Percentiles rank a stretch among this genome's conserved stretches.
Evolutionary conservation across 768 basidiomycete genomes (phyloP).

Genomic region (Pluteus cervinus): DNA sequence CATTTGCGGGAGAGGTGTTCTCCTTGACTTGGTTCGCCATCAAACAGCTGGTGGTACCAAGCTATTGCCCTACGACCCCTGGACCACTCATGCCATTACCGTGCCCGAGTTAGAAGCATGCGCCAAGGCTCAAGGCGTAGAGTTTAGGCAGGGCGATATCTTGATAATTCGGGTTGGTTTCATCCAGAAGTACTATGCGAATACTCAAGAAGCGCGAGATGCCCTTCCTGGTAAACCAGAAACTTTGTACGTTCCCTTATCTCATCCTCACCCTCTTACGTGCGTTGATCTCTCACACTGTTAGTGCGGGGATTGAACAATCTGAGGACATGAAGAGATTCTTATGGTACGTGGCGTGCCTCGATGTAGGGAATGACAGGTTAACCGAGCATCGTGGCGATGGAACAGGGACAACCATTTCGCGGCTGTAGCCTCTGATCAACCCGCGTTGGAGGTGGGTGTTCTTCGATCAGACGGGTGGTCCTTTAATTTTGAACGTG

Average conservation of each 20-base stretch:
- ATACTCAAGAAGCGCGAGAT: conserved; percentile 38
- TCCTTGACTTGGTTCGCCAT: conserved; percentile 56
- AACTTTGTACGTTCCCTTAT: conserved; percentile 40
- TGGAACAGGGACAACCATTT: conserved; percentile 60
- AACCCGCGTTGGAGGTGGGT: conserved; percentile 56
- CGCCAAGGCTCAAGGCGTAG: conserved; percentile 51
- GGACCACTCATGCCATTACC: conserved; percentile 46
- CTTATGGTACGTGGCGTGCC: conserved; percentile 48
- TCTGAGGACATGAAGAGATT: conserved; percentile 67
- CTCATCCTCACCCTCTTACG: not conserved
- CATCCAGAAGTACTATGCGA: conserved; percentile 46
- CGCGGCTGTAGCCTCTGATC: conserved; percentile 62
- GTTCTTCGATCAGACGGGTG: not conserved
- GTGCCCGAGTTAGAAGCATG: conserved; percentile 53
- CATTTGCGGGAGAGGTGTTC: conserved; percentile 62
- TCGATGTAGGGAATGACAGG: not conserved
- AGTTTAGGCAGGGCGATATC: conserved; percentile 55
- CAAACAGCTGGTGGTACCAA: conserved; percentile 26
- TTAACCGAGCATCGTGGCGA: not conserved
- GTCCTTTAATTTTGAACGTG: conserved; percentile 6
- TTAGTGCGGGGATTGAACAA: conserved; percentile 63
- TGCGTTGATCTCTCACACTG: not conserved
- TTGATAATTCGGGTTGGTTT: conserved; percentile 57
- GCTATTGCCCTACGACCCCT: conserved; percentile 64
- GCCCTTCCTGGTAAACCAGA: conserved; percentile 35